Evolutionary conservation across 306 rosid genomes (phyloP), one percentile per base, ranked within the genome.

Genomic region (Medicago ruthenica): DNA sequence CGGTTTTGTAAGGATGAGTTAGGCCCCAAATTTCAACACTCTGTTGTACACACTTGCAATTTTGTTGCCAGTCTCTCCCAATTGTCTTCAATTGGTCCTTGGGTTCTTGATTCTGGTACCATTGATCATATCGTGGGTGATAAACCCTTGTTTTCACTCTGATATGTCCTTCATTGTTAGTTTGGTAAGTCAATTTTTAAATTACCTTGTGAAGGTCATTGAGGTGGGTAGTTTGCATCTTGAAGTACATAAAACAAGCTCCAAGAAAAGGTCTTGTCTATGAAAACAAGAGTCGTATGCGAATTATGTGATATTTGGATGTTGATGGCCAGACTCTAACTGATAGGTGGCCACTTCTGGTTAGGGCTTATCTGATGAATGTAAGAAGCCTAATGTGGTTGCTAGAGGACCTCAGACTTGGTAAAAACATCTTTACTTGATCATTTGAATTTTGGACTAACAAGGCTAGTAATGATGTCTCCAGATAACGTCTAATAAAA

Each of bases 141-240:
- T 21, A 57, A 57, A 57, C 22, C 36, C 63, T 57, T 57, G 63
- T 57, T 6, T 53, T 53, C 27, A 53, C 59, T 53, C 59, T 17
- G 12, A 17, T 53, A 17, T 53, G 24, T 18, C 9, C 1, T 48
- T 48, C 55, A 48, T 15, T 15, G 55, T 48, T 48, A 48, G 55
- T 14, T 48, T 48, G 55, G 55, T n/a, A 48, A 48, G 18, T 48
- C 55, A 6, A 48, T n/a, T 48, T 48, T 31, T 31, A 31, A 31
- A 31, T 31, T 0, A 31, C 36, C 36, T 31, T 31, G 6, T 31
- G 5, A 31, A 31, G 36, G 36, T 31, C 36, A 31, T 31, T 31
- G 36, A 31, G 36, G 36, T 31, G 36, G 36, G 36, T 31, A 31
- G 36, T 31, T 31, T 31, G 36, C 6, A 31, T 31, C 36, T 31